Percentiles rank a stretch among this genome's conserved stretches.
Conservation (phyloP, 2,329 filamentous ascomycete species). For the Fusarium sp. region DNA sequence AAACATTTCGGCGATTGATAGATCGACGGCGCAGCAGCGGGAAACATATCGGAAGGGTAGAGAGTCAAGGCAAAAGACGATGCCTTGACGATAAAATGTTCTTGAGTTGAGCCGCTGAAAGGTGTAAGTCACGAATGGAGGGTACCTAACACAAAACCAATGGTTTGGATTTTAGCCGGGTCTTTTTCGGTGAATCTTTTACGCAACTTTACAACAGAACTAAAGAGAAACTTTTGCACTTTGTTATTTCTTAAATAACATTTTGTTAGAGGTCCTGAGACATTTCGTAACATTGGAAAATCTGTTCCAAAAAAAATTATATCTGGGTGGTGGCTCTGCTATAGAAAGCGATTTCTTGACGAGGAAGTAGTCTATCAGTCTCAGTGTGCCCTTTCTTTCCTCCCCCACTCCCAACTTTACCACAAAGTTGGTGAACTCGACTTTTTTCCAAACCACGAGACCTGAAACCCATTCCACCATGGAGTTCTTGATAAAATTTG, state of each 20-base stretch:
- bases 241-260: constrained; percentile 15
- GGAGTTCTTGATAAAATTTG: constrained; percentile 90
- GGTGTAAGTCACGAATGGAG: constrained; percentile 21
- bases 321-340: not conserved
- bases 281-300: not conserved
- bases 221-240: constrained; percentile 64
- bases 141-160: constrained; percentile 1
- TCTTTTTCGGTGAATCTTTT: constrained; percentile 47
- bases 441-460: not conserved
- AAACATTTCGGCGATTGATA: constrained; percentile 76
- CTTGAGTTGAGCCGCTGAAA: not conserved
- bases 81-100: not conserved
- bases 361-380: not conserved
- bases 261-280: not conserved
- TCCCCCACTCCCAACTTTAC: constrained; percentile 26
- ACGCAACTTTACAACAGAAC: constrained; percentile 56
- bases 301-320: not conserved
- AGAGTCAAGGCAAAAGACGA: not conserved
- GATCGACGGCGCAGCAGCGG: constrained; percentile 58
- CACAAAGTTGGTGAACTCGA: constrained; percentile 9
- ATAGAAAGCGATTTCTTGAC: not conserved
- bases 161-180: constrained; percentile 38
- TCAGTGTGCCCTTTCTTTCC: constrained; percentile 15
- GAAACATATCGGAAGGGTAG: constrained; percentile 56
- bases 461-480: constrained; percentile 52